Evolutionary conservation across 1,284 basidiomycete species (phyloP).

Genomic region (Leccinum solheimii): DNA sequence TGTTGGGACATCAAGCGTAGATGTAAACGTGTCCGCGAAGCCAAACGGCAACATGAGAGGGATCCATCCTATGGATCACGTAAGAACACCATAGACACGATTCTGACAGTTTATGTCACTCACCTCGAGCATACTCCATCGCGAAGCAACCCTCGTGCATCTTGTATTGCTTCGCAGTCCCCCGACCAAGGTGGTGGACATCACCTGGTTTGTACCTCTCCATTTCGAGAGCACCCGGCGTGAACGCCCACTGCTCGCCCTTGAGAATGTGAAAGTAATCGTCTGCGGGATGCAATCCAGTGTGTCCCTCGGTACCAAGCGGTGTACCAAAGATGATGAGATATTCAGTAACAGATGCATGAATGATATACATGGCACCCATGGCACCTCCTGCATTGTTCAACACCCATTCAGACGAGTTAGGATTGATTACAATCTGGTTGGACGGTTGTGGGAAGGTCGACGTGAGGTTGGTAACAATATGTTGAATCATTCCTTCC

Average conservation of each 20-base stretch:
- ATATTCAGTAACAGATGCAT: constrained; percentile 92
- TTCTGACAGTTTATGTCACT: constrained; percentile 9
- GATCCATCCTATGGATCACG: constrained; percentile 70
- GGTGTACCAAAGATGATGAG: constrained; percentile 96
- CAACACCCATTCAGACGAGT: constrained; percentile 88
- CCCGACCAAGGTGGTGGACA: constrained; percentile 82
- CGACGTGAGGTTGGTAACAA: constrained; percentile 71
- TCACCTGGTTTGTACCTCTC: constrained; percentile 85
- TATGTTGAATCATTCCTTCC: constrained; percentile 71
- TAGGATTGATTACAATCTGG: constrained; percentile 58
- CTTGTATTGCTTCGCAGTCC: constrained; percentile 93
- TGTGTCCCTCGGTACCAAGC: constrained; percentile 95
- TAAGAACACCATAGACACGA: constrained; percentile 1
- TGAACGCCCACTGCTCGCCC: constrained; percentile 93
- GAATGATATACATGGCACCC: constrained; percentile 98
- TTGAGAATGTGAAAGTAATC: constrained; percentile 97
- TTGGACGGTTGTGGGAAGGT: constrained; percentile 53
- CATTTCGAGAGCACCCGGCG: constrained; percentile 76
- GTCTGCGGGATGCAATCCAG: constrained; percentile 91
- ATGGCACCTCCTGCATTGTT: constrained; percentile 99
- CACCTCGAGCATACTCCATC: constrained; percentile 91
- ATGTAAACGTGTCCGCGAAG: constrained; percentile 81
- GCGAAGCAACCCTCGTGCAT: constrained; percentile 97
- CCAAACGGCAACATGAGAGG: constrained; percentile 93
- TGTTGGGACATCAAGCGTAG: constrained; percentile 87